phyloP scores from a whole-genome alignment of 306 rosid species.

The Alnus rubra region DNA sequence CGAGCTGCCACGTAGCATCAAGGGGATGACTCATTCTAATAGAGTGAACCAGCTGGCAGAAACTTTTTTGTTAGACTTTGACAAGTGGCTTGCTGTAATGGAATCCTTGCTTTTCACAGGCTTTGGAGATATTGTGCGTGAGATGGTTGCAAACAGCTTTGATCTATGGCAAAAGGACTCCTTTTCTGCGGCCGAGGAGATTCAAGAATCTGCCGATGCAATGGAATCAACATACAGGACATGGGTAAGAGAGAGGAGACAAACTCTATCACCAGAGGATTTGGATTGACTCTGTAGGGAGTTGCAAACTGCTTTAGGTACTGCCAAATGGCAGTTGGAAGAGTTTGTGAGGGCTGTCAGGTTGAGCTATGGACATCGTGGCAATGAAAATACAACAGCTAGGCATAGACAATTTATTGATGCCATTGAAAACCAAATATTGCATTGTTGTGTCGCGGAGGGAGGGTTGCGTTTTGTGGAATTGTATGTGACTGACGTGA shows the following conservation, averaged over 20 bases:
- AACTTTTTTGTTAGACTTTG: too few relatives aligned
- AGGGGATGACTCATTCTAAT: too few relatives aligned
- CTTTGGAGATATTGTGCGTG: too few relatives aligned
- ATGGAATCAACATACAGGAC: conserved; percentile 86
- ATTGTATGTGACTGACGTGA: too few relatives aligned
- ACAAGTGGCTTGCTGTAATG: too few relatives aligned
- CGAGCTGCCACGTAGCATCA: too few relatives aligned
- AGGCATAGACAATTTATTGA: conserved; percentile 84
- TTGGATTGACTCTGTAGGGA: conserved; percentile 75
- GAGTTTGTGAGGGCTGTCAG: conserved; percentile 88
- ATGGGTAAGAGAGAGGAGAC: conserved; percentile 79
- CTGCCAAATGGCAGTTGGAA: conserved; percentile 99
- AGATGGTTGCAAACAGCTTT: conserved; percentile 85
- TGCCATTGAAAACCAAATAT: conserved; percentile 83
- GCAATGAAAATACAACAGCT: conserved; percentile 56
- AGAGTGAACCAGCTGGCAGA: too few relatives aligned
- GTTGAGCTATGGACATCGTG: conserved; percentile 62
- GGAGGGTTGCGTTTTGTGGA: too few relatives aligned
- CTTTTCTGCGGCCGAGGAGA: conserved; percentile 96
- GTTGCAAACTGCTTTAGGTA: conserved; percentile 92
- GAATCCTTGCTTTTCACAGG: too few relatives aligned
- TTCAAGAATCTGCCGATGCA: conserved; percentile 95
- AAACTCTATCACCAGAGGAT: conserved; percentile 37
- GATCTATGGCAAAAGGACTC: conserved; percentile 93
- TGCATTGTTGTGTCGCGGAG: too few relatives aligned